Base-by-base conservation (phyloP, 306 rosid species). In the Corylus avellana region DNA sequence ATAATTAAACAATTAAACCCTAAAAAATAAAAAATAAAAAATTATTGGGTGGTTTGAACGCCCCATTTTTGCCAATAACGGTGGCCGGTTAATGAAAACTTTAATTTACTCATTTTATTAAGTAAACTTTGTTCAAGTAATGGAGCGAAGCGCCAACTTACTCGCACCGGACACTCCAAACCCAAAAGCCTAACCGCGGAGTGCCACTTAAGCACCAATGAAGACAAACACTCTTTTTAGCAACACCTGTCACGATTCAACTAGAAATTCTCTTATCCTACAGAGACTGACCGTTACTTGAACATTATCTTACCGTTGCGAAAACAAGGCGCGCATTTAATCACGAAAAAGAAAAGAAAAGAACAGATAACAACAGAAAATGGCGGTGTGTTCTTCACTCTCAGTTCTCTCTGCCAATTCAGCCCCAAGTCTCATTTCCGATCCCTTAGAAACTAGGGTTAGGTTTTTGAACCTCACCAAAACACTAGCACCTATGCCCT, bases 311-410 rank as follows among this genome's bases (percentile, higher is more conserved):
- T 20, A 73, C 77, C 74, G 27, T 70, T 81, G 16, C 51, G 42
- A 22, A 70, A 61, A 70, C 39, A 75, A 76, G 83, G 77, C 77
- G 79, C 77, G 82, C 63, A 67, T 54, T 82, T 25, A 44, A 82
- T 82, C 5, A 17, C 49, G 8, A 42, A 73, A 74, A 39, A 22
- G 25, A 22, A 22, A 22, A 22, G 25, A 54, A 69, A 14, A 12
- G 44, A 68, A 69, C 85, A 75, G 62, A 83, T 66, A 72, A 54
- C 42, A 22, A 12, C 77, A 58, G 13, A 29, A 78, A 62, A 88
- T 90, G 98, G 96, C 98, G 50, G 80, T 80, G 12, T 71, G 81
- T 80, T 94, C 90, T 58, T 80, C 84, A 20, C 84, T 84, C 69
- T 84, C 92, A 49, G 75, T 82, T 77, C 37, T 92, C 67, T 86